These are phyloP conservation scores for Trichosanthes cucumerina DNA, from an alignment of 306 rosid genomes.

Conservation along the genomic window DNA sequence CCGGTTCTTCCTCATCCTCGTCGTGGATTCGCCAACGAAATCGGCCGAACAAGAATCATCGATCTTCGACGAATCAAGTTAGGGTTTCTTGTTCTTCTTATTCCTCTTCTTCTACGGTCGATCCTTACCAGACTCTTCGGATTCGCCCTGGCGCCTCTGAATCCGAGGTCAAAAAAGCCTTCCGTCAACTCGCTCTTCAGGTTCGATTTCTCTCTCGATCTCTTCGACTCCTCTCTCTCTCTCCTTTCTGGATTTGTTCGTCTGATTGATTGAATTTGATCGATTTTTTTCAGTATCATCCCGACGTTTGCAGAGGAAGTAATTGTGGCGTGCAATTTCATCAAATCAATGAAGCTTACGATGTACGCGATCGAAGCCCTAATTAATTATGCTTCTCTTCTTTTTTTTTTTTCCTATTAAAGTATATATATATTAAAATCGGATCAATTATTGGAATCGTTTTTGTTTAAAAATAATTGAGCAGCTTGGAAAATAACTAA, in stretches of 20 bases:
- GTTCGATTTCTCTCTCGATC: constrained; percentile 15
- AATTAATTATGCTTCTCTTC: background rate
- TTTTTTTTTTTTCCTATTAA: background rate
- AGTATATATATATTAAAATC: background rate
- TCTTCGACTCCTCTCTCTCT: background rate
- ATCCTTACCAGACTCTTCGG: constrained; percentile 67
- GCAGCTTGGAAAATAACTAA: background rate
- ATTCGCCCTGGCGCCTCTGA: constrained; percentile 64
- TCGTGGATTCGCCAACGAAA: constrained; percentile 35
- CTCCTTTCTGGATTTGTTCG: background rate
- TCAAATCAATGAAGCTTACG: constrained; percentile 79
- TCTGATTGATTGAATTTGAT: background rate
- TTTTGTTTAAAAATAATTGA: background rate
- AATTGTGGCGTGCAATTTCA: constrained; percentile 77
- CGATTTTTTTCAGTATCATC: constrained; percentile 56
- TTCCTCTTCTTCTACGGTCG: constrained; percentile 33
- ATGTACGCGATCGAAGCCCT: constrained; percentile 30
- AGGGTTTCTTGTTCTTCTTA: constrained; percentile 32
- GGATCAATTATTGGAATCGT: background rate
- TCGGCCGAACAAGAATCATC: constrained; percentile 17
- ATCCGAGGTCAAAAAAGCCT: constrained; percentile 82
- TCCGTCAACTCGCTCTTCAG: constrained; percentile 78
- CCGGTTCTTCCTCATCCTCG: constrained; percentile 29
- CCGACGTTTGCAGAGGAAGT: constrained; percentile 76
- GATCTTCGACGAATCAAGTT: constrained; percentile 12